Percentiles rank a stretch among this genome's conserved stretches.
Conservation (phyloP, 441 rosid species). For the Aleurites moluccanus region DNA sequence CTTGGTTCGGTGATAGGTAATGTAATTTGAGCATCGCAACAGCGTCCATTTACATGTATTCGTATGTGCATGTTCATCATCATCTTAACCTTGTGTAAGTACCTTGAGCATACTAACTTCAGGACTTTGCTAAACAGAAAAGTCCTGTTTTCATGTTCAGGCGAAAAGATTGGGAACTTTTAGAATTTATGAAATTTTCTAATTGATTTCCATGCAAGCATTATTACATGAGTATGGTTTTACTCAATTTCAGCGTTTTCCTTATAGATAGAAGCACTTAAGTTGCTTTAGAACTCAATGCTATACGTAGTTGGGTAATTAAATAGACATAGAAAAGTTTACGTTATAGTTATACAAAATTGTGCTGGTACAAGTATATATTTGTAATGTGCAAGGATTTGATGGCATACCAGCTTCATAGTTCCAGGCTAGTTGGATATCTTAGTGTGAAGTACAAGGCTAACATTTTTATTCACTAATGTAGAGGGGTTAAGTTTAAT, state of each 20-base stretch:
- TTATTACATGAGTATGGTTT: not conserved
- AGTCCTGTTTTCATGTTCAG: not conserved
- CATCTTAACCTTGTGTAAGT: not conserved
- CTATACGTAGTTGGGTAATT: not conserved
- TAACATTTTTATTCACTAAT: not conserved
- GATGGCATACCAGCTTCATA: not conserved
- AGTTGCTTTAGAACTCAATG: conserved; percentile 4
- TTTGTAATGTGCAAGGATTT: not conserved
- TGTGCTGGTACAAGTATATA: too few species aligned
- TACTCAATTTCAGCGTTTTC: not conserved
- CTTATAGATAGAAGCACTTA: not conserved
- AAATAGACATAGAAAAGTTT: not conserved
- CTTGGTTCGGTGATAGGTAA: not conserved
- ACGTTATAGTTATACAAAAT: not conserved
- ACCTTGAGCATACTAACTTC: not conserved
- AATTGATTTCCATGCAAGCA: not conserved
- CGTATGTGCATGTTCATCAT: not conserved
- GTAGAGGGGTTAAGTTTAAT: too few species aligned
- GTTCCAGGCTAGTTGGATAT: not conserved
- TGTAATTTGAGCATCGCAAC: not conserved
- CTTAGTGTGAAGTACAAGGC: not conserved
- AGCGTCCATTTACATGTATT: not conserved
- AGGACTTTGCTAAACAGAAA: not conserved
- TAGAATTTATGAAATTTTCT: not conserved
- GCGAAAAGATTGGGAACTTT: not conserved